A percentile compares a stretch with the other conserved stretches of the same genome.
Evolutionary conservation across 2,329 filamentous ascomycete genomes (phyloP).

Genomic region (Hymenoscyphus albidus): DNA sequence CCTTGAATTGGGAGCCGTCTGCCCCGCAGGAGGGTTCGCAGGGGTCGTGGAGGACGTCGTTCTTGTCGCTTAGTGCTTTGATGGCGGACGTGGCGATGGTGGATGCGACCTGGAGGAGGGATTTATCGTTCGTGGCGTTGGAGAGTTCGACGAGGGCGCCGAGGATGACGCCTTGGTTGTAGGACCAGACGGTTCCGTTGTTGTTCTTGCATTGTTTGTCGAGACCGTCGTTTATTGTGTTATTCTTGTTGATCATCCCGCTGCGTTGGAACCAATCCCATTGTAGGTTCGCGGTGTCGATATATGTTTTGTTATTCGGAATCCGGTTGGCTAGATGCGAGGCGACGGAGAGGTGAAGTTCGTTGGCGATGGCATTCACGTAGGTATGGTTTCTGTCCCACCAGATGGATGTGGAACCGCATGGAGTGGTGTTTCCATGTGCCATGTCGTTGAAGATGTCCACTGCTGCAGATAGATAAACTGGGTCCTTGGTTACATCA

Average conservation of each 20-base stretch:
- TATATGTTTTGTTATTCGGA: constrained; percentile 47
- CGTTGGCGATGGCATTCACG: constrained; percentile 56
- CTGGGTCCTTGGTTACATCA: constrained; percentile 48
- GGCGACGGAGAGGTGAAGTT: constrained; percentile 52
- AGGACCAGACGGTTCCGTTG: constrained; percentile 44
- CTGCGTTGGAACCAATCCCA: constrained; percentile 49
- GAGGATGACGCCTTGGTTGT: constrained; percentile 60
- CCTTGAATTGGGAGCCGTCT: constrained; percentile 68
- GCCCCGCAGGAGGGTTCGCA: constrained; percentile 46
- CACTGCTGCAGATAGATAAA: constrained; percentile 51
- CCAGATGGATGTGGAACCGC: constrained; percentile 47
- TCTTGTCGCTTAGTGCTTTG: constrained; percentile 39
- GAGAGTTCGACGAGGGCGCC: constrained; percentile 54
- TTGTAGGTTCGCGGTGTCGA: constrained; percentile 49
- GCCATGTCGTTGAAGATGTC: constrained; percentile 56
- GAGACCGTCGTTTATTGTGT: constrained; percentile 53
- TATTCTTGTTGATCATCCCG: constrained; percentile 45
- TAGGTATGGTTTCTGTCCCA: constrained; percentile 52
- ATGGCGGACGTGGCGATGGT: constrained; percentile 54
- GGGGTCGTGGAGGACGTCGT: constrained; percentile 50
- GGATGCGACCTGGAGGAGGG: constrained; percentile 43
- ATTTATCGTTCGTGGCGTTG: constrained; percentile 44
- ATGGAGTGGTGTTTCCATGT: constrained; percentile 45
- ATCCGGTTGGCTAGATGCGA: constrained; percentile 53
- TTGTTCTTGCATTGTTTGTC: constrained; percentile 46